Evolutionary conservation across 192 early-diverging fungal species (phyloP).

Genomic region (Thoreauomyces humboldtii): DNA sequence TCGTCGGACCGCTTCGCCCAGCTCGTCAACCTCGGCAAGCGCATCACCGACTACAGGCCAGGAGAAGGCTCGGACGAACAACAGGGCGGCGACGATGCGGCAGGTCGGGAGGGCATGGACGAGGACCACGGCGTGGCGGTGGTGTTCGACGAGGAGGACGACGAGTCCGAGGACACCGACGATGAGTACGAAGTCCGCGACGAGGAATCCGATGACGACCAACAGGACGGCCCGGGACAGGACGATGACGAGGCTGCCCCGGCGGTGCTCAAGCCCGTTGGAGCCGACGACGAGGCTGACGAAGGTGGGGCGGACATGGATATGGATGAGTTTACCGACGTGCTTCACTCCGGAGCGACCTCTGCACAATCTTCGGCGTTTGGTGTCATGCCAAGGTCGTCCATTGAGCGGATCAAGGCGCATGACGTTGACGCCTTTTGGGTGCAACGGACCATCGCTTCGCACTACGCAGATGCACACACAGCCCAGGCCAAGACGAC

Average conservation of each 20-base stretch:
- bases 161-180: conserved; percentile 75
- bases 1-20: conserved; percentile 79
- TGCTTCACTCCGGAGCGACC: conserved; percentile 15
- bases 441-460: conserved; percentile 84
- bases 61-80: conserved; percentile 51
- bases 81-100: conserved; percentile 58
- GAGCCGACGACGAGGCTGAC: conserved; percentile 33
- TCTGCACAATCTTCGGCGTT: background rate
- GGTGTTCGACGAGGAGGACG: conserved; percentile 94
- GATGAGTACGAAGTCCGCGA: conserved; percentile 52
- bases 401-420: conserved; percentile 34
- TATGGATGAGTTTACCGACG: conserved; percentile 46
- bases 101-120: conserved; percentile 50
- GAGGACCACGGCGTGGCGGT: conserved; percentile 93
- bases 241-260: conserved; percentile 27
- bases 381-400: conserved; percentile 1
- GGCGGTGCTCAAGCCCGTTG: conserved; percentile 22
- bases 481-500: conserved; percentile 86
- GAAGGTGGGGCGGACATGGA: too few relatives aligned
- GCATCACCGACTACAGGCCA: conserved; percentile 84
- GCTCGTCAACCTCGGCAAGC: conserved; percentile 88
- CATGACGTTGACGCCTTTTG: conserved; percentile 97
- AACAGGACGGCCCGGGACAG: conserved; percentile 23
- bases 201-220: conserved; percentile 34
- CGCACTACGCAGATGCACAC: conserved; percentile 79